Evolutionary conservation across 2,329 filamentous ascomycete species (phyloP).

Genomic region (Xylaria hypoxylon): DNA sequence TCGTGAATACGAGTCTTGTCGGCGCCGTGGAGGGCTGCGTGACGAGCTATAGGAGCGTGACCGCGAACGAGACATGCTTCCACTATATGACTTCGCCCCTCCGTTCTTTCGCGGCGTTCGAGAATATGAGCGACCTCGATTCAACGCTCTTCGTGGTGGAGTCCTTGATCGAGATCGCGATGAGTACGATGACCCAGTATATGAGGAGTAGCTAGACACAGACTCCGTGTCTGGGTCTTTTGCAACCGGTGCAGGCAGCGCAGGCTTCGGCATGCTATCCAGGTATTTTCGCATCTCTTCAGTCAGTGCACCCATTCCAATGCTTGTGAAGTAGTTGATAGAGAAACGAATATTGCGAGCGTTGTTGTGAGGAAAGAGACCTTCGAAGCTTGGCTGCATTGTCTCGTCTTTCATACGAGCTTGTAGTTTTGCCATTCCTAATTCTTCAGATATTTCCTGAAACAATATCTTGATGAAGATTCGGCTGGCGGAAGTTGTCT

Average conservation of each 20-base stretch:
- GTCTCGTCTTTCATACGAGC: conserved; percentile 81
- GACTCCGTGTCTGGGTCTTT: conserved; percentile 76
- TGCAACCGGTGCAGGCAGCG: conserved; percentile 73
- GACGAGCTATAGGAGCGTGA: conserved; percentile 50
- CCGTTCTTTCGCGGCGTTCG: conserved; percentile 50
- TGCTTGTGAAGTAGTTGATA: conserved; percentile 99
- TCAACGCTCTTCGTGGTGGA: conserved; percentile 52
- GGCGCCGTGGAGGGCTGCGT: conserved; percentile 47
- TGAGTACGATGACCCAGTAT: conserved; percentile 72
- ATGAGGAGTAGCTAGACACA: conserved; percentile 82
- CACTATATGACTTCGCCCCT: conserved; percentile 50
- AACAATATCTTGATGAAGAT: conserved; percentile 99
- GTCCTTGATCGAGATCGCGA: conserved; percentile 62
- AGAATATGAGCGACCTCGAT: conserved; percentile 54
- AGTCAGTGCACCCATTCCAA: conserved; percentile 93
- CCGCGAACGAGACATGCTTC: conserved; percentile 52
- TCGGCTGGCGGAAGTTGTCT: conserved; percentile 94
- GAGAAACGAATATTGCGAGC: conserved; percentile 93
- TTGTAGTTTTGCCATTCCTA: conserved; percentile 84
- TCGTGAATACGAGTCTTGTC: conserved; percentile 48
- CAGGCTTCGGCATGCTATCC: conserved; percentile 88
- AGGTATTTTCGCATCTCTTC: conserved; percentile 94
- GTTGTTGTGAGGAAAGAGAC: conserved; percentile 90
- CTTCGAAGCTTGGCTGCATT: conserved; percentile 81
- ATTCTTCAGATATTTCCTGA: conserved; percentile 87